Evolutionary conservation across 345 rosid genomes (phyloP).

Genomic region (Syzygium jambos): DNA sequence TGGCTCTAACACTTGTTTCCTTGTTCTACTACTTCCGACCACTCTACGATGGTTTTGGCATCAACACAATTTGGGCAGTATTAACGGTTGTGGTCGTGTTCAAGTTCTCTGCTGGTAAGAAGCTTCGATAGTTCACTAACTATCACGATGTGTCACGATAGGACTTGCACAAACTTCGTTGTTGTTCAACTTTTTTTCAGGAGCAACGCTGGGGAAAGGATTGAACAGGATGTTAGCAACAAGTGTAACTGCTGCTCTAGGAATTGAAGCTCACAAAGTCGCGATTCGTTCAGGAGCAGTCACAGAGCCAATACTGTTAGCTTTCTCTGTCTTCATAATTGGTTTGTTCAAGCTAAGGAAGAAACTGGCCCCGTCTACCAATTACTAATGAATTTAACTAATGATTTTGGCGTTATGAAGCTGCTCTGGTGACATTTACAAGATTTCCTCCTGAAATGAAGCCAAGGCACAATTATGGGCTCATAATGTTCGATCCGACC

Average conservation of each 20-base stretch:
- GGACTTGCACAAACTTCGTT: neutral
- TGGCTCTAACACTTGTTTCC: conserved; percentile 30
- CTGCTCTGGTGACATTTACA: conserved; percentile 11
- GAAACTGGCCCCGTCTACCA: neutral
- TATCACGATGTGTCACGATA: neutral
- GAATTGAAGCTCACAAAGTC: conserved; percentile 13
- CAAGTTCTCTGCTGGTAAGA: conserved; percentile 31
- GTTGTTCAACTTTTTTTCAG: neutral
- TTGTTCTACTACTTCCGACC: conserved; percentile 20
- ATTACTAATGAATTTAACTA: neutral
- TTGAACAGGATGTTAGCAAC: conserved; percentile 32
- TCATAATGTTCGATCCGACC: conserved; percentile 26
- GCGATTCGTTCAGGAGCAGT: neutral
- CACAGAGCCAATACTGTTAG: neutral
- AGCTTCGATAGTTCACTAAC: neutral
- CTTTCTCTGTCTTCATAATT: neutral
- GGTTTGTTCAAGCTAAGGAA: neutral
- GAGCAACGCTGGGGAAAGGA: conserved; percentile 33
- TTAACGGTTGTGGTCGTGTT: conserved; percentile 26
- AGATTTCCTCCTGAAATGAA: conserved; percentile 25
- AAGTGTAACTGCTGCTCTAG: conserved; percentile 17
- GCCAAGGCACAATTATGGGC: conserved; percentile 27
- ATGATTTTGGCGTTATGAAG: conserved; percentile 4
- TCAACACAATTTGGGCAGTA: conserved; percentile 30
- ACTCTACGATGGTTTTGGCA: conserved; percentile 17